Base-by-base conservation (phyloP, 2,329 filamentous ascomycete genomes). In the Fusarium neocosmosporiellum region DNA sequence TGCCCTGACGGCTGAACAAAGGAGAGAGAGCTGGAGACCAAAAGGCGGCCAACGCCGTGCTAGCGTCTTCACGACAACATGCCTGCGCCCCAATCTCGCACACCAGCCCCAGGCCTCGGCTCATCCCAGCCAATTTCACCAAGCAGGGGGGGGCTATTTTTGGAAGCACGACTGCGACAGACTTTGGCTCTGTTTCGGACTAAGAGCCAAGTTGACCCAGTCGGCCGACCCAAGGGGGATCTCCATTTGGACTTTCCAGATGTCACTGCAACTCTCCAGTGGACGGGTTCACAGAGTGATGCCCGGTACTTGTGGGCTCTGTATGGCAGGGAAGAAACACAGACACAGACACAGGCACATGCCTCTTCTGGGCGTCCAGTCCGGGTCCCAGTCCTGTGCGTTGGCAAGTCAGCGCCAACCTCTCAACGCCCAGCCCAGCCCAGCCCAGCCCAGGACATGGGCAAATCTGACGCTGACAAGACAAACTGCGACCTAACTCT, bases 401-500 rank as follows among this genome's bases (percentile, higher is more conserved):
- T 64, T 60, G 65, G 67, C 69, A 71, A 36, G 74, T 75, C 74
- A 76, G 72, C 70, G 62, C 59, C 59, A 66, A 65, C 46, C 57
- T 63, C 46, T 65, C 39, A 54, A 58, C 60, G 29, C 41, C 59
- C 29, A 66, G 43, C 43, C 43, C 24, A 48, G 43, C 43, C 31
- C 43, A 48, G 43, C 24, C 24, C 43, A 27, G 22, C n/a, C 59
- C 29, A 66, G 31, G 63, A 48, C 63, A 73, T 69, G 73, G 68
- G 66, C 61, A 63, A 75, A 77, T 75, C 74, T 77, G 74, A 76
- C 74, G 67, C 70, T 73, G 37, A 69, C 60, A 64, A 57, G 39
- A 31, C 41, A 48, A 64, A 57, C 53, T 60, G 57, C 48, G 60
- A 59, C 64, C 74, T 59, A 64, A 69, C 64, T 71, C 62, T 67